Evolutionary conservation across 164 flowering plant species (phyloP), one percentile per base, ranked within the genome.

Genomic region (Aristolochia californica): DNA sequence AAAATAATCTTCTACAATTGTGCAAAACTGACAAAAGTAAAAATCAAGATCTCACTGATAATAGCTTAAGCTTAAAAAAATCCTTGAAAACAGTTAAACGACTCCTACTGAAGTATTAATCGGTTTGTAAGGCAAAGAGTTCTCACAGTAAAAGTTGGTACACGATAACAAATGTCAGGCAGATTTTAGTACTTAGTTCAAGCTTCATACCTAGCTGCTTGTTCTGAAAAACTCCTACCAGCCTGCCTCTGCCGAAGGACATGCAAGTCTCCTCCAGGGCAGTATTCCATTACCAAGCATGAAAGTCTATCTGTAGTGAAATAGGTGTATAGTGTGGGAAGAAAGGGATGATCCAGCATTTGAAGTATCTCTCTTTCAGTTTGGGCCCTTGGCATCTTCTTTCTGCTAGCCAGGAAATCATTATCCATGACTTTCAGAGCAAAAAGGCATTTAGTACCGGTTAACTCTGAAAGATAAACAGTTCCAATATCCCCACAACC

Each of bases 401-500:
- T 85, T 63, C 82, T 74, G 58, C 73, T 74, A 17, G 23, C 75
- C 75, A 87, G 69, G 64, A 70, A 81, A 38, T 90, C 91, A 59
- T 69, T 85, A 64, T 87, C 88, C 91, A 90, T 82, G 44, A 90
- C 78, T 71, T 90, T 90, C 66, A 87, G 20, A 48, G 97, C 95
- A 79, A 85, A 90, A 17, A 82, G 69, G 73, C 86, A 82, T 52
- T 63, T 75, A 45, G 91, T 72, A 18, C 84, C 79, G 50, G 43
- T 71, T 43, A 91, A 71, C 76, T 91, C 87, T 5, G 91, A 80
- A 59, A 91, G 89, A 72, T 91, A 84, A 47, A 88, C 91, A 47
- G 74, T 82, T 17, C 91, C 97, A 67, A 91, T 82, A 66, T 91
- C 98, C 62, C 98, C 98, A 71, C 80, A 77, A 44, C 98, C 98